Percentiles rank a stretch among this genome's conserved stretches.
These are phyloP conservation scores for Melaleuca quinquenervia DNA, from an alignment of 345 rosid genomes.

Conservation along the genomic window DNA sequence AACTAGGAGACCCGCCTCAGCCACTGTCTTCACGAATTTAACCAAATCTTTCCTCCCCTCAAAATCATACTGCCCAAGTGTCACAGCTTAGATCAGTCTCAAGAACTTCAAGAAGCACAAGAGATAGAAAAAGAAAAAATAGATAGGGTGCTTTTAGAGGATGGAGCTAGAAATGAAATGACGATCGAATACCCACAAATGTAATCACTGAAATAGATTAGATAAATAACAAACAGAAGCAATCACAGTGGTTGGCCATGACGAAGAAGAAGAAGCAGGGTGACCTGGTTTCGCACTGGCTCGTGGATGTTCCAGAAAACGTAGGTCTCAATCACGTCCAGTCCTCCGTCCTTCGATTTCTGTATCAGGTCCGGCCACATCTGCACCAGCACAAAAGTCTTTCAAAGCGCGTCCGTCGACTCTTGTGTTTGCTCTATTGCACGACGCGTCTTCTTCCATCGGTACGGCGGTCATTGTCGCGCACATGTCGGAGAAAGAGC, in stretches of 20 bases:
- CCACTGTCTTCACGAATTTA: constrained; percentile 70
- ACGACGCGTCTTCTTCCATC: neutral
- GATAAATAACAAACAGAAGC: neutral
- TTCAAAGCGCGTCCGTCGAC: neutral
- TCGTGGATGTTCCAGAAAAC: constrained; percentile 89
- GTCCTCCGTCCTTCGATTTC: constrained; percentile 94
- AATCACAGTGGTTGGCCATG: neutral
- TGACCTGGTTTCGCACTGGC: constrained; percentile 73
- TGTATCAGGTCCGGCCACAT: constrained; percentile 97
- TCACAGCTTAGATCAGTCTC: neutral
- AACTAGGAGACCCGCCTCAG: constrained; percentile 77
- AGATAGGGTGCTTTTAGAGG: neutral
- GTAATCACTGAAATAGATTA: neutral
- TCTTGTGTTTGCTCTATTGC: neutral
- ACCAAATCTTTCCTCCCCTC: constrained; percentile 87
- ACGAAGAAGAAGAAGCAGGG: neutral
- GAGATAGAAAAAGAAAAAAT: neutral
- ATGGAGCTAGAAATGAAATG: fast-evolving
- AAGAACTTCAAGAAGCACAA: neutral
- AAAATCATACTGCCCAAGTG: constrained; percentile 52
- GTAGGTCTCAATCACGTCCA: constrained; percentile 85
- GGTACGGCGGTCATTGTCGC: neutral
- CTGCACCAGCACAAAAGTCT: constrained; percentile 13
- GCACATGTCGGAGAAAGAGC: neutral
- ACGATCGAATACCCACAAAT: neutral